Conservation (phyloP, 257 asterid genomes). For the Solanum microdontum region DNA sequence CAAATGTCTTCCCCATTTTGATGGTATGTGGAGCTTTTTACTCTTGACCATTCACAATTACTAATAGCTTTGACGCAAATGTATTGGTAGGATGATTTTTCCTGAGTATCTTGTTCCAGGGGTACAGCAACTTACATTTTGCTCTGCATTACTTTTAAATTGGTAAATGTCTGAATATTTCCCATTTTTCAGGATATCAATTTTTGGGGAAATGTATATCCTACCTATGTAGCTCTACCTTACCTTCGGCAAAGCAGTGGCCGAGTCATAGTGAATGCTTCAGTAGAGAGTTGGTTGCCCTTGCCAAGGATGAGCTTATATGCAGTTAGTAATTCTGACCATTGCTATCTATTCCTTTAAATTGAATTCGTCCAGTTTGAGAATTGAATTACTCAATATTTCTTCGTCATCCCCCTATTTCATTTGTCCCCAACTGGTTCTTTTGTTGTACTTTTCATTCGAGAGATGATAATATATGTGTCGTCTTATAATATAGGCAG, state of each 20-base stretch:
- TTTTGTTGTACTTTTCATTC: background rate
- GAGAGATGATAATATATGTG: background rate
- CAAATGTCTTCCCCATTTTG: slow-evolving; percentile 60
- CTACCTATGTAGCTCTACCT: slow-evolving; percentile 83
- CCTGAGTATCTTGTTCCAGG: background rate
- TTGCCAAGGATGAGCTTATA: slow-evolving; percentile 94
- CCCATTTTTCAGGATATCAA: slow-evolving; percentile 57
- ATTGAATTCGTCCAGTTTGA: background rate
- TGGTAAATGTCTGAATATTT: background rate
- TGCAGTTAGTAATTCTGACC: slow-evolving; percentile 36
- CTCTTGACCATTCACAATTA: background rate
- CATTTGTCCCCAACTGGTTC: background rate
- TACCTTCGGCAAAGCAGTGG: slow-evolving; percentile 62
- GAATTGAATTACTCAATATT: background rate
- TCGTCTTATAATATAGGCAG: slow-evolving; percentile 37
- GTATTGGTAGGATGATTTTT: background rate
- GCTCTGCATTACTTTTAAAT: background rate
- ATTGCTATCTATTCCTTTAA: background rate
- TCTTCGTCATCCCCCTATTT: background rate
- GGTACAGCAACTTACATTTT: background rate
- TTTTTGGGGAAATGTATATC: slow-evolving; percentile 95
- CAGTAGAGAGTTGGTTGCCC: slow-evolving; percentile 88
- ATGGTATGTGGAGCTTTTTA: slow-evolving; percentile 33
- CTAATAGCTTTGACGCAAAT: background rate
- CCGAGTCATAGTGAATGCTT: slow-evolving; percentile 68